Evolutionary conservation across 2,329 filamentous ascomycete species (phyloP).

Genomic region (Colletotrichum orchidophilum): DNA sequence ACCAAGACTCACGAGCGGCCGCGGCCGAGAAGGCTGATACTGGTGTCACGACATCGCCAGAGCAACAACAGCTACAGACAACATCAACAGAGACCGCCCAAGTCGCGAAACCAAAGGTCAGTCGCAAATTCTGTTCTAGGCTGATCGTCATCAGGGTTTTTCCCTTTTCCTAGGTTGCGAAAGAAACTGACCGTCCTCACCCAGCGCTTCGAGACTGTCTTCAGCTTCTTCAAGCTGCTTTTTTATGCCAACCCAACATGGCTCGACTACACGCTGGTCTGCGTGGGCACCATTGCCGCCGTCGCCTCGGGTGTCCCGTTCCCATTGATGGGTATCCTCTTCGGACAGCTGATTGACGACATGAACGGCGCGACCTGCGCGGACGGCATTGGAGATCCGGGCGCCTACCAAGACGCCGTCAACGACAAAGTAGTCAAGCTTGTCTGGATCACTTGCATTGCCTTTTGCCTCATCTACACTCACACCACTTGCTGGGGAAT

Average conservation of each 20-base stretch:
- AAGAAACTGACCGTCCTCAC: background rate
- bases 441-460: slow-evolving; percentile 67
- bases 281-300: slow-evolving; percentile 42
- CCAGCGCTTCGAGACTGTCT: slow-evolving; percentile 17
- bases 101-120: background rate
- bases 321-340: slow-evolving; percentile 64
- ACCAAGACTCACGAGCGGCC: slow-evolving; percentile 6
- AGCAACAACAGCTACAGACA: slow-evolving; percentile 1
- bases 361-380: slow-evolving; percentile 60
- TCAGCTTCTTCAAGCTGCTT: slow-evolving; percentile 14
- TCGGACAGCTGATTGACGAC: slow-evolving; percentile 63
- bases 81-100: background rate
- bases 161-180: background rate
- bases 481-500: slow-evolving; percentile 69
- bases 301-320: slow-evolving; percentile 63
- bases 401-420: slow-evolving; percentile 45
- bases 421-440: slow-evolving; percentile 63
- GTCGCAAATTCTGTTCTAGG: background rate
- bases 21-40: background rate
- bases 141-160: background rate
- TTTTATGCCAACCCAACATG: slow-evolving; percentile 33
- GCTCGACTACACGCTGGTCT: slow-evolving; percentile 31
- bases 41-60: background rate
- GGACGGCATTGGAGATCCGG: slow-evolving; percentile 14
- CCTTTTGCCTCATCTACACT: slow-evolving; percentile 66